Base-by-base conservation (phyloP, 164 flowering plant species). In the Santalum album region DNA sequence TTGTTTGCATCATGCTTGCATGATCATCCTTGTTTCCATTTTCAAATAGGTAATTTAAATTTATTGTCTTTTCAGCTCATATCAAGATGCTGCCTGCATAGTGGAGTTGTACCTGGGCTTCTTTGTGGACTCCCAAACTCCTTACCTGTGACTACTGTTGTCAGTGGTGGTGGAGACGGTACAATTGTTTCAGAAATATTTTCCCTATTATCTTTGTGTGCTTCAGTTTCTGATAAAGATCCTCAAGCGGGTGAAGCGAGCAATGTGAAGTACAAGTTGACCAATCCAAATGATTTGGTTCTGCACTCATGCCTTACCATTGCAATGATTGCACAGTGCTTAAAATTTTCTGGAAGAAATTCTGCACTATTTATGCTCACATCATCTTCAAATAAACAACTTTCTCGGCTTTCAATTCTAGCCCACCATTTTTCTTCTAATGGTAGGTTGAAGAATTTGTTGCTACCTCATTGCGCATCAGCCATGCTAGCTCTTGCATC, bases 401-500 rank as follows among this genome's bases (percentile, higher is more conserved):
- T 65, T 60, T 60, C 91, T 56, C 84, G 91, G 39, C 77, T 92
- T 58, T 78, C 96, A 1, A 38, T 80, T 32, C 79, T 92, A 44
- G 80, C 90, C 21, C 81, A 82, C 63, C 72, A 73, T 65, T 70
- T 77, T 74, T 75, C 95, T 52, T 72, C 78, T 51, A 80, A 82
- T 66, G 87, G 84, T 38, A 68, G 65, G 56, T 60, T 63, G 54
- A 65, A 62, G 50, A 53, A 68, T 32, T 72, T 72, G 29, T 64
- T 80, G 42, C 82, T 75, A 65, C 77, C 88, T 45, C 82, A 80
- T 55, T 61, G 69, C 73, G 78, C 88, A 43, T 72, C 96, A 12
- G 89, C 96, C 58, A 87, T 87, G 99, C 65, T 92, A 49, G 97
- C 99, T 63, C 71, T 89, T 61, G 85, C 96, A 55, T 89, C 96